These are phyloP conservation scores for Penicillium lividum DNA, from an alignment of 495 filamentous ascomycete species.

Conservation along the genomic window DNA sequence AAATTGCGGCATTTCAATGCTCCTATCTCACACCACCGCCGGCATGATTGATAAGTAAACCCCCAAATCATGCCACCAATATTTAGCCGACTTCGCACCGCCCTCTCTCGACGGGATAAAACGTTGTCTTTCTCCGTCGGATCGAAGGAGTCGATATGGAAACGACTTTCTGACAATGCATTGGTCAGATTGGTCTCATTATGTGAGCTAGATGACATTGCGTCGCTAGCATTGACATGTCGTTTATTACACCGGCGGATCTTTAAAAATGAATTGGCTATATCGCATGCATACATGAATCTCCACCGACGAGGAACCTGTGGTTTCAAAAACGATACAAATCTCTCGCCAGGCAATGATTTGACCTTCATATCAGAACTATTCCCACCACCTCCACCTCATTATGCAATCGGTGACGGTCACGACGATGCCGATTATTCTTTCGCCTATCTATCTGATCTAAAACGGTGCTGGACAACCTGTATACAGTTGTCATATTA, in stretches of 20 bases:
- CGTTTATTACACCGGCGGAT: constrained; percentile 25
- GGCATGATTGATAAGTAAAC: constrained; percentile 11
- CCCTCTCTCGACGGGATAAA: constrained; percentile 19
- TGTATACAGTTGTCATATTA: constrained; percentile 32
- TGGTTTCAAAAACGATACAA: not conserved
- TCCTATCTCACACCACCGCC: not conserved
- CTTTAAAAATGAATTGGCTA: constrained; percentile 24
- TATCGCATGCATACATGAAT: constrained; percentile 27
- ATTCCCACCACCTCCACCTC: constrained; percentile 34
- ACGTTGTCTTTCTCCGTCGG: constrained; percentile 2
- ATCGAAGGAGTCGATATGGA: constrained; percentile 20
- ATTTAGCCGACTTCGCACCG: constrained; percentile 18
- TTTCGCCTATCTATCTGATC: constrained; percentile 31
- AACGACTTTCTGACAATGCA: constrained; percentile 25
- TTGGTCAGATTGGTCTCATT: constrained; percentile 24
- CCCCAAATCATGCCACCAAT: constrained; percentile 18
- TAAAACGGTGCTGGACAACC: constrained; percentile 32
- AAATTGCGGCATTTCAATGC: not conserved
- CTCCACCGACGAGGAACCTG: constrained; percentile 9
- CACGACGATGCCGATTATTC: constrained; percentile 31
- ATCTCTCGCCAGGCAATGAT: constrained; percentile 26
- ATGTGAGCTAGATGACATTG: constrained; percentile 27
- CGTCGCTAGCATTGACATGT: constrained; percentile 25
- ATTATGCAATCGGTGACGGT: constrained; percentile 19
- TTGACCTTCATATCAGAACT: constrained; percentile 31